Evolutionary conservation across 208 protist species (phyloP).

Genomic region (Leishmania tropica): DNA sequence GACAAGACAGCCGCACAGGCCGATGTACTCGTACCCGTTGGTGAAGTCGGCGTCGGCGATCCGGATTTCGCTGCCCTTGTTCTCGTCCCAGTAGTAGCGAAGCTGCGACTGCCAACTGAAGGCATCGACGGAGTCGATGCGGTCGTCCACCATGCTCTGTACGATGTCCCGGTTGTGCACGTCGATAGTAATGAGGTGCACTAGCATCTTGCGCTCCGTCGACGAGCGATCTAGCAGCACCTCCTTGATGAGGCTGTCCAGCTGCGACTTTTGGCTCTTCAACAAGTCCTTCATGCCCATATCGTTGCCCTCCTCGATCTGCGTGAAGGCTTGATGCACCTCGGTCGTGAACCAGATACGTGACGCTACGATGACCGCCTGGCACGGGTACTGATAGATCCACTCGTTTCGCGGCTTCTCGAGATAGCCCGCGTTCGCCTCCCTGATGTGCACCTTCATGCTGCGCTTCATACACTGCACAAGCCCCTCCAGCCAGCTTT

Average conservation of each 20-base stretch:
- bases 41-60: constrained; percentile 97
- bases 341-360: constrained; percentile 98
- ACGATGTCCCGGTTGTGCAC: constrained; percentile 97
- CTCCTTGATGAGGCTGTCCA: constrained; percentile 95
- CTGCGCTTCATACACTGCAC: constrained; percentile 87
- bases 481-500: constrained; percentile 96
- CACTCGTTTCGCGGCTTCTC: constrained; percentile 97
- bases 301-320: constrained; percentile 98
- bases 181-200: constrained; percentile 98
- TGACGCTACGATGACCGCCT: constrained; percentile 95
- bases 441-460: constrained; percentile 85
- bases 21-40: constrained; percentile 99
- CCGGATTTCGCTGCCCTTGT: constrained; percentile 94
- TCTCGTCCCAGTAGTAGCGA: constrained; percentile 96
- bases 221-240: constrained; percentile 93
- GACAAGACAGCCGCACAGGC: constrained; percentile 97
- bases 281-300: constrained; percentile 98
- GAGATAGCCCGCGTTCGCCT: constrained; percentile 94
- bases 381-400: constrained; percentile 97
- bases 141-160: constrained; percentile 93
- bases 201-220: constrained; percentile 97
- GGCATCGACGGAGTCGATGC: constrained; percentile 90
- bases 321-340: constrained; percentile 97
- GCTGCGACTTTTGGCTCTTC: constrained; percentile 94
- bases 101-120: constrained; percentile 99